phyloP scores from a whole-genome alignment of 2,329 filamentous ascomycete genomes.

The Sporothrix dimorphospora region DNA sequence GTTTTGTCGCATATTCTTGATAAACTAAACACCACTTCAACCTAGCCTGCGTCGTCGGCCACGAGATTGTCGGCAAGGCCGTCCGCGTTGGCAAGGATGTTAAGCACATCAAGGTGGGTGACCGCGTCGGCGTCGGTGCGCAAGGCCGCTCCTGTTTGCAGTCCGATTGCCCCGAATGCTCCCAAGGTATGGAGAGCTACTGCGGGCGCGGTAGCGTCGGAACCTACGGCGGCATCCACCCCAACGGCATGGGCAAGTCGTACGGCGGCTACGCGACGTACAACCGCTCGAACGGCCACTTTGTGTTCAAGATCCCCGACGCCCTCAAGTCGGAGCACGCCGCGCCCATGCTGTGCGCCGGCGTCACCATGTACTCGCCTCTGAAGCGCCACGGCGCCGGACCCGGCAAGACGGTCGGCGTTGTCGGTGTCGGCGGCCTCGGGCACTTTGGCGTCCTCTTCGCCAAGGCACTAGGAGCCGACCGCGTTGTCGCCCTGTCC shows the following conservation, averaged over 20 bases:
- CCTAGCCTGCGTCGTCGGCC: constrained; percentile 60
- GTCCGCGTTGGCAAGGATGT: constrained; percentile 57
- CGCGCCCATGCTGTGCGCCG: constrained; percentile 36
- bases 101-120: constrained; percentile 43
- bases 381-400: constrained; percentile 30
- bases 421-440: constrained; percentile 35
- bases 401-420: constrained; percentile 34
- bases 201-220: constrained; percentile 26
- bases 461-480: constrained; percentile 34
- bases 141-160: constrained; percentile 34
- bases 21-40: neutral
- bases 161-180: constrained; percentile 42
- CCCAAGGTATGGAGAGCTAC: constrained; percentile 24
- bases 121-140: constrained; percentile 35
- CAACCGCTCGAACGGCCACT: constrained; percentile 46
- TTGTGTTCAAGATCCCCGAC: constrained; percentile 42
- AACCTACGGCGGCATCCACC: constrained; percentile 31
- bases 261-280: constrained; percentile 35
- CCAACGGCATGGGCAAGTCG: constrained; percentile 47
- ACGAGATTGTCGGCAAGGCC: constrained; percentile 66
- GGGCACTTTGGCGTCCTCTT: constrained; percentile 35
- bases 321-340: constrained; percentile 34
- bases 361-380: constrained; percentile 33
- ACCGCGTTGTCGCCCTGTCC: constrained; percentile 34
- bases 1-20: too few species aligned